Conservation (phyloP, 2,329 filamentous ascomycete genomes). For the Cryphonectria nitschkei region DNA sequence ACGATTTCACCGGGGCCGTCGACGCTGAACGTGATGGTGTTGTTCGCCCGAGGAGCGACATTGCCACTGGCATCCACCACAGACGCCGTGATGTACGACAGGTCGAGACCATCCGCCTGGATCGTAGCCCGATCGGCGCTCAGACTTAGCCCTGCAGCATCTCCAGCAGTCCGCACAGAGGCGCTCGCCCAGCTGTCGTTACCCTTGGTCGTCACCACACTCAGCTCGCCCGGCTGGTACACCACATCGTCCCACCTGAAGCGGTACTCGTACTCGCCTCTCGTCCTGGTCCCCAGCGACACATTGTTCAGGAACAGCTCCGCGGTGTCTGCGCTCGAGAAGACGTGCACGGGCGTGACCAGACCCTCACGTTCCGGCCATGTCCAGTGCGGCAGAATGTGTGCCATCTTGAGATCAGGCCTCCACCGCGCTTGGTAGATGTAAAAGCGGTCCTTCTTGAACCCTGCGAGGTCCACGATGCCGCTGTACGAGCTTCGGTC, state of each 20-base stretch:
- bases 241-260: conserved; percentile 57
- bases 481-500: conserved; percentile 58
- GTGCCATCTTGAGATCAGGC: conserved; percentile 50
- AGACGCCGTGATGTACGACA: conserved; percentile 50
- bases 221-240: conserved; percentile 52
- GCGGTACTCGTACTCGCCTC: conserved; percentile 45
- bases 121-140: conserved; percentile 47
- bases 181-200: conserved; percentile 51
- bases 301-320: conserved; percentile 58
- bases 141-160: conserved; percentile 42
- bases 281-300: conserved; percentile 47
- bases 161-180: conserved; percentile 46
- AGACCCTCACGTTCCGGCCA: conserved; percentile 53
- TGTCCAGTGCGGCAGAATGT: conserved; percentile 61
- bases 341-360: conserved; percentile 58
- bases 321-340: conserved; percentile 54
- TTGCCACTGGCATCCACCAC: conserved; percentile 50
- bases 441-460: conserved; percentile 59
- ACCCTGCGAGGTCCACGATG: conserved; percentile 60
- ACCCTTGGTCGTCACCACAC: conserved; percentile 52
- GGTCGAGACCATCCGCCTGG: conserved; percentile 46
- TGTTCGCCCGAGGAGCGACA: conserved; percentile 47
- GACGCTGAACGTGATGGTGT: conserved; percentile 49
- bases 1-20: conserved; percentile 49
- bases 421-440: conserved; percentile 60